Base-by-base conservation (phyloP, 2,329 filamentous ascomycete species). In the Fusarium solani-melongenae region DNA sequence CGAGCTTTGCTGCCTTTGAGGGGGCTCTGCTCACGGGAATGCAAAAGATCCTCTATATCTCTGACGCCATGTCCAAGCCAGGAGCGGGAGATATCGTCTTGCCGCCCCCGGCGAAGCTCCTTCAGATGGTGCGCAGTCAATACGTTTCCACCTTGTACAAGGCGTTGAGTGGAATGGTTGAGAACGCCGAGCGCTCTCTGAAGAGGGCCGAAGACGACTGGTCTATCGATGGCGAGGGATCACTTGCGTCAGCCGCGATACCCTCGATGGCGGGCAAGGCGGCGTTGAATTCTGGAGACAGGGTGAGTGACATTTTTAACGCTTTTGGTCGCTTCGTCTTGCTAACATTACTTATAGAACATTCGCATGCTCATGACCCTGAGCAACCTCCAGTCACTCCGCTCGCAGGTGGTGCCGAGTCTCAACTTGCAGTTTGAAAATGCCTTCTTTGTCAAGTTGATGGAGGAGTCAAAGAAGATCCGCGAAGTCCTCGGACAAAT, bases 121-220 rank as follows among this genome's bases (percentile, higher is more conserved):
- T 98, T 49, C 94, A 97, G 81, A 94, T 95, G 90, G 94, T 98
- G 17, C 90, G 95, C 73, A 93, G 92, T 73, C 94, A 97, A 79
- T 99, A 99, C 79, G 95, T 98, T 17, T 95, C 93, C 8, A 98
- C 95, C 66, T 85, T 99, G 49, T 98, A 98, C 83, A 97, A 97
- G 81, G 94, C 94, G 8, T 85, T 99, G 39, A 97, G 94, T 77
- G 96, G 96, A 24, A 96, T 99, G 91, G 95, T 99, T 1, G 96
- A 98, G 83, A 98, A 98, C 82, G 96, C 96, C 4, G 95, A 98
- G 83, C 91, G 91, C 66, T 89, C 92, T 4, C 82, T 91, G 15
- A 90, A 91, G 75, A 91, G 90, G 75, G 85, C 89, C 1, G 91
- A 92, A 2, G 88, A 91, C 67, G 88, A 90, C 65, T 91, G 89